phyloP scores from a whole-genome alignment of 768 basidiomycete genomes.

The Saitozyma sp. region DNA sequence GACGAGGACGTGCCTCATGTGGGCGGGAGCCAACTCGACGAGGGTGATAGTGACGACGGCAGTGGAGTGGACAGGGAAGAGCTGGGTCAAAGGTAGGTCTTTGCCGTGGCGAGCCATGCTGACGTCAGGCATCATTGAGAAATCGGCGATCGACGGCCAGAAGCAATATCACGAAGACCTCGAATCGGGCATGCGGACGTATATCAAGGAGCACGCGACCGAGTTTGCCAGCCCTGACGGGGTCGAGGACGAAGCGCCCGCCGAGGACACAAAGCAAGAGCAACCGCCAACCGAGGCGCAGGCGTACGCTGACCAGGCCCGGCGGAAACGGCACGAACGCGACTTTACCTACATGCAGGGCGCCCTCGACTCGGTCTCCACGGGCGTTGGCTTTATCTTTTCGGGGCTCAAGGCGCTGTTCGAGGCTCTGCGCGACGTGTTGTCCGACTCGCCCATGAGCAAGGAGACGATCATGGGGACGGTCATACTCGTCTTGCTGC shows the following conservation, averaged over 20 bases:
- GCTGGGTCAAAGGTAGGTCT: conserved; percentile 84
- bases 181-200: conserved; percentile 77
- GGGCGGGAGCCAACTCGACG: conserved; percentile 77
- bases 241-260: conserved; percentile 54
- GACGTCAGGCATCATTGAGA: conserved; percentile 81
- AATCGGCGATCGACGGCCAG: conserved; percentile 86
- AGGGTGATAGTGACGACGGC: conserved; percentile 82
- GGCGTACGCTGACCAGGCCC: conserved; percentile 30
- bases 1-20: conserved; percentile 91
- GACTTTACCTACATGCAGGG: conserved; percentile 34
- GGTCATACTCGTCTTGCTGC: conserved; percentile 34
- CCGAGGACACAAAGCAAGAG: conserved; percentile 2
- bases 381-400: conserved; percentile 31
- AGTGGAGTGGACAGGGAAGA: conserved; percentile 94
- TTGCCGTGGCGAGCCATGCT: neutral
- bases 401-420: conserved; percentile 28
- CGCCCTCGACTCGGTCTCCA: conserved; percentile 34
- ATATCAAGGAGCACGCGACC: conserved; percentile 82
- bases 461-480: conserved; percentile 25
- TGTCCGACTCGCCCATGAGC: conserved; percentile 24
- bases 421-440: conserved; percentile 26
- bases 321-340: conserved; percentile 31
- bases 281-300: conserved; percentile 22
- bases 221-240: conserved; percentile 76
- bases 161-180: conserved; percentile 80